A percentile compares a stretch with the other conserved stretches of the same genome.
phyloP scores from a whole-genome alignment of 495 filamentous ascomycete species.

The Xylaria intraflava region DNA sequence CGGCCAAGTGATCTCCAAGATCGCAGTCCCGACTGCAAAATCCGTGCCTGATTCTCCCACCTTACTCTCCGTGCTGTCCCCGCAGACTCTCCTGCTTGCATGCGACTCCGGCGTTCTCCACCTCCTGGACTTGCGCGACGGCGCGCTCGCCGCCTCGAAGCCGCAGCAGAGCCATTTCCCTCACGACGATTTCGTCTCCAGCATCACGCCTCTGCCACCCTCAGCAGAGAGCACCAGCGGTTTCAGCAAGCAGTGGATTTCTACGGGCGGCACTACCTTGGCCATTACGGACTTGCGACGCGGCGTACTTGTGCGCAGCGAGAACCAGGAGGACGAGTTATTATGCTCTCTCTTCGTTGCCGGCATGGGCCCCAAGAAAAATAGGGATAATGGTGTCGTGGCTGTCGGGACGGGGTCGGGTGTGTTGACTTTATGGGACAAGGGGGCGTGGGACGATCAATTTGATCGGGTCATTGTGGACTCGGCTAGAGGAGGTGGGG shows the following conservation, averaged over 20 bases:
- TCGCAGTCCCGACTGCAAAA: conserved; percentile 48
- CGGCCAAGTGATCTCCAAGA: conserved; percentile 73
- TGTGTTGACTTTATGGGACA: conserved; percentile 86
- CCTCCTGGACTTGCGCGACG: conserved; percentile 80
- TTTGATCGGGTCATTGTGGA: conserved; percentile 77
- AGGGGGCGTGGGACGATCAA: conserved; percentile 88
- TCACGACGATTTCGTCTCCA: conserved; percentile 90
- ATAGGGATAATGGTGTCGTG: conserved; percentile 65
- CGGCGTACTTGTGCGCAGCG: conserved; percentile 75
- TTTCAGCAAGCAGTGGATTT: conserved; percentile 86
- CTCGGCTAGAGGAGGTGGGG: conserved; percentile 49
- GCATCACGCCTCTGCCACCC: conserved; percentile 75
- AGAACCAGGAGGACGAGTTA: conserved; percentile 90
- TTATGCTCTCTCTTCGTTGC: conserved; percentile 71
- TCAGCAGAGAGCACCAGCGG: conserved; percentile 71
- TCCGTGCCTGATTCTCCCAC: conserved; percentile 58
- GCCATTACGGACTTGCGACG: conserved; percentile 80
- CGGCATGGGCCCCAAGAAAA: conserved; percentile 51
- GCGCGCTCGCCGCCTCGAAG: conserved; percentile 46
- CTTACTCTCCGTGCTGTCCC: conserved; percentile 70
- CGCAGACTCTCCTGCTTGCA: conserved; percentile 81
- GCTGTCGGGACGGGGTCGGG: conserved; percentile 73
- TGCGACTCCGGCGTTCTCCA: conserved; percentile 86
- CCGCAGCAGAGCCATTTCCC: conserved; percentile 74
- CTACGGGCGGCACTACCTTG: conserved; percentile 82